Conservation (phyloP, 441 rosid genomes). For the Gossypium laxum region DNA sequence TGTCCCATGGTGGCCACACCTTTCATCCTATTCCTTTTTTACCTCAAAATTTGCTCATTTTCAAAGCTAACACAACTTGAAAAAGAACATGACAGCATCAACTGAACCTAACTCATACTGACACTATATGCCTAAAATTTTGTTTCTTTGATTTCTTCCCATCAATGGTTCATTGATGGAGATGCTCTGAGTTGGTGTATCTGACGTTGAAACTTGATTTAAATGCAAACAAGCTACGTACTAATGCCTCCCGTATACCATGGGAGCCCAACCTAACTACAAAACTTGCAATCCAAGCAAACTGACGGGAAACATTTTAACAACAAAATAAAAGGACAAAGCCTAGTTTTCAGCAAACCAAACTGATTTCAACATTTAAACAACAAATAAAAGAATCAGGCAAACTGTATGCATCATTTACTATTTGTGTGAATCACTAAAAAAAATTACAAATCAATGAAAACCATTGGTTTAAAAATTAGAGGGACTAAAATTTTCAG, state of each 20-base stretch:
- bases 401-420: constrained; percentile 14
- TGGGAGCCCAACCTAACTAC: background rate
- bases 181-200: background rate
- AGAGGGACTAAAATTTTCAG: background rate
- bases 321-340: background rate
- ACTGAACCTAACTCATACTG: background rate
- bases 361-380: background rate
- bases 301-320: background rate
- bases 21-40: background rate
- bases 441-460: constrained; percentile 20
- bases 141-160: background rate
- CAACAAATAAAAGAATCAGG: constrained; percentile 32
- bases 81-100: background rate
- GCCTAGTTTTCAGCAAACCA: background rate
- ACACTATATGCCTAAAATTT: background rate
- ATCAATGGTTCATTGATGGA: background rate
- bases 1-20: background rate
- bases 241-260: background rate
- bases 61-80: background rate
- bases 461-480: constrained; percentile 15
- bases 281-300: background rate
- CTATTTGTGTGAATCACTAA: constrained; percentile 1
- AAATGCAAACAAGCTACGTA: background rate
- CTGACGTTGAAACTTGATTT: background rate
- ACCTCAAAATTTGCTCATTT: background rate